phyloP scores from a whole-genome alignment of 495 filamentous ascomycete species.

The Aspergillus funiculosus region DNA sequence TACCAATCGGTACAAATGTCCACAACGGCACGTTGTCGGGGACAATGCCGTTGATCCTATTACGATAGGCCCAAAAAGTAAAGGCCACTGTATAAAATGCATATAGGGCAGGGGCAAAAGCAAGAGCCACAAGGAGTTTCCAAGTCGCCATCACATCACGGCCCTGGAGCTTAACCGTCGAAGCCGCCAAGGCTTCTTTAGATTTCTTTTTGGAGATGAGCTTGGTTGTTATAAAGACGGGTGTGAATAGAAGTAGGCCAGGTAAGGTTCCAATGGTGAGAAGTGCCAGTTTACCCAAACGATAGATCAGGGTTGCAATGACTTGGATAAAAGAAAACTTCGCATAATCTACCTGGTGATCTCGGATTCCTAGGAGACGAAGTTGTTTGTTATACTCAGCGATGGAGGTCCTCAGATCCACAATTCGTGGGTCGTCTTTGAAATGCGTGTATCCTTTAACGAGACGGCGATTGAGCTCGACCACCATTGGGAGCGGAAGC shows the following conservation, averaged over 20 bases:
- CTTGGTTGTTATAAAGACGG: constrained; percentile 87
- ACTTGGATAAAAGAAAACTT: constrained; percentile 73
- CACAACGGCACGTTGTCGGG: constrained; percentile 78
- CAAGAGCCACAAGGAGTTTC: constrained; percentile 91
- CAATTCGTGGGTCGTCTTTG: constrained; percentile 83
- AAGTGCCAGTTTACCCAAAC: constrained; percentile 66
- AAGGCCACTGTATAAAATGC: constrained; percentile 69
- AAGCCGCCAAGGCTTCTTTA: constrained; percentile 81
- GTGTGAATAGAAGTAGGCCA: constrained; percentile 79
- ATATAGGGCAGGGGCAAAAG: constrained; percentile 81
- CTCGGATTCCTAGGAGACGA: constrained; percentile 75
- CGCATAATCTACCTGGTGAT: constrained; percentile 94
- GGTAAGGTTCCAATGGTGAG: constrained; percentile 80
- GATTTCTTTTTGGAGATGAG: constrained; percentile 88
- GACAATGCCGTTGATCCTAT: constrained; percentile 72
- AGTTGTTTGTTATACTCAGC: constrained; percentile 85
- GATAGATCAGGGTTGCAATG: constrained; percentile 70
- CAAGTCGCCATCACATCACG: constrained; percentile 96
- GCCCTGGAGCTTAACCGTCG: constrained; percentile 89
- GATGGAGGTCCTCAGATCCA: constrained; percentile 71
- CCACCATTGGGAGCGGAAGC: constrained; percentile 85
- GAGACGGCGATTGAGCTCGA: constrained; percentile 91
- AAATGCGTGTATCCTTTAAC: constrained; percentile 89
- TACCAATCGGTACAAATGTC: constrained; percentile 62
- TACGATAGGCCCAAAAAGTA: constrained; percentile 70